Evolutionary conservation across 1,139 yeast species (phyloP).

Genomic region (Debaryomycetaceae sp.): DNA sequence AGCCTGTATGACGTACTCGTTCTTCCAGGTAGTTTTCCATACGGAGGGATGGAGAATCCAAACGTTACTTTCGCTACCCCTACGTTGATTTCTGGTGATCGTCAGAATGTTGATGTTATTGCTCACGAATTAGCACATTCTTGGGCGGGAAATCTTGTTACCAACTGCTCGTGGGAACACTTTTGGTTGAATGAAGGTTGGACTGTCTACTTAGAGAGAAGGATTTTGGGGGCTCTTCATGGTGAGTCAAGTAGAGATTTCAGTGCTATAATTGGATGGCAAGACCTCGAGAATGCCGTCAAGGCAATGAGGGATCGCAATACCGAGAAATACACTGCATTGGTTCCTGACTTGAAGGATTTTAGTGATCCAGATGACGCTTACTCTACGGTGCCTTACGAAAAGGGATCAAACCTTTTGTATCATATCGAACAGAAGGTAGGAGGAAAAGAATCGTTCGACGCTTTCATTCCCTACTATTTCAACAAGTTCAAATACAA

Average conservation of each 20-base stretch:
- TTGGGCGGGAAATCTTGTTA: conserved; percentile 88
- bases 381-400: conserved; percentile 85
- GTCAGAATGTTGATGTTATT: conserved; percentile 81
- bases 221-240: conserved; percentile 72
- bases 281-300: conserved; percentile 66
- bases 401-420: conserved; percentile 80
- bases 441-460: conserved; percentile 64
- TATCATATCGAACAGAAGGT: conserved; percentile 65
- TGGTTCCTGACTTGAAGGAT: conserved; percentile 67
- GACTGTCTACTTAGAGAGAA: conserved; percentile 88
- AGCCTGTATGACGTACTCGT: conserved; percentile 75
- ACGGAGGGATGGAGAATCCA: conserved; percentile 96
- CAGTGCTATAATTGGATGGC: conserved; percentile 85
- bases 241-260: conserved; percentile 80
- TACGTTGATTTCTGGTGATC: conserved; percentile 80
- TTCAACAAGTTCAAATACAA: conserved; percentile 64
- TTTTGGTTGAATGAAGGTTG: conserved; percentile 96
- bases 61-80: conserved; percentile 91
- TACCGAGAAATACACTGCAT: conserved; percentile 51
- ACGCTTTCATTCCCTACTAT: conserved; percentile 76
- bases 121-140: conserved; percentile 93
- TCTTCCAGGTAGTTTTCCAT: conserved; percentile 82
- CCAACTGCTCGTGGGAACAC: conserved; percentile 90
- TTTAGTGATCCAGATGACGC: conserved; percentile 84
- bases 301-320: conserved; percentile 49